These are phyloP conservation scores for Colletotrichum tanaceti DNA, from an alignment of 2,329 filamentous ascomycete genomes.

Conservation along the genomic window DNA sequence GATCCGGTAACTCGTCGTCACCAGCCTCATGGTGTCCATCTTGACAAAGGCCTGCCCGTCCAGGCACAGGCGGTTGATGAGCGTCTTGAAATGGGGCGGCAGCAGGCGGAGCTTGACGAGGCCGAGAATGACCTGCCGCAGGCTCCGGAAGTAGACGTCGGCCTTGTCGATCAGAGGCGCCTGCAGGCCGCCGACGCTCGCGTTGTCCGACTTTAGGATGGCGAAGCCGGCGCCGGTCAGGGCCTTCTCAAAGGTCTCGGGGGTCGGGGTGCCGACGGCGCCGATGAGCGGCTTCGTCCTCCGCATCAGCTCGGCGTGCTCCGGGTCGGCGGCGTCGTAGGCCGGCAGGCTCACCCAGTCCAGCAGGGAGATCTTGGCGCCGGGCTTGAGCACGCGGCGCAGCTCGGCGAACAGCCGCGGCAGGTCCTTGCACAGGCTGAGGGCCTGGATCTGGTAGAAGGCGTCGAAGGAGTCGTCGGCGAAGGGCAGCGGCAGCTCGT, in stretches of 20 bases:
- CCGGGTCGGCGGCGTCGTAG: slow-evolving; percentile 59
- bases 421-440: slow-evolving; percentile 64
- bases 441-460: slow-evolving; percentile 69
- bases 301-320: slow-evolving; percentile 63
- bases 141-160: slow-evolving; percentile 64
- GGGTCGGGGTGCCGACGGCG: slow-evolving; percentile 65
- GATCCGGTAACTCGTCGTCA: slow-evolving; percentile 64
- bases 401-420: slow-evolving; percentile 60
- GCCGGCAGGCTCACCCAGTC: slow-evolving; percentile 65
- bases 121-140: slow-evolving; percentile 61
- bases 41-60: slow-evolving; percentile 66
- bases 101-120: slow-evolving; percentile 60
- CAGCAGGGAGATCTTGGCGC: slow-evolving; percentile 61
- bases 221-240: slow-evolving; percentile 60
- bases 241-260: slow-evolving; percentile 57
- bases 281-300: slow-evolving; percentile 67
- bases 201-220: slow-evolving; percentile 61
- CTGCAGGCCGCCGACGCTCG: slow-evolving; percentile 63
- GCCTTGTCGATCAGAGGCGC: slow-evolving; percentile 65
- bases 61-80: slow-evolving; percentile 64
- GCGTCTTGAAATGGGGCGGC: slow-evolving; percentile 63
- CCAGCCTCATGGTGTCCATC: slow-evolving; percentile 65
- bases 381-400: slow-evolving; percentile 61
- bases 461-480: slow-evolving; percentile 61
- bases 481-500: slow-evolving; percentile 63